Base-by-base conservation (phyloP, 2,329 filamentous ascomycete species). In the Trichoderma simmonsii region DNA sequence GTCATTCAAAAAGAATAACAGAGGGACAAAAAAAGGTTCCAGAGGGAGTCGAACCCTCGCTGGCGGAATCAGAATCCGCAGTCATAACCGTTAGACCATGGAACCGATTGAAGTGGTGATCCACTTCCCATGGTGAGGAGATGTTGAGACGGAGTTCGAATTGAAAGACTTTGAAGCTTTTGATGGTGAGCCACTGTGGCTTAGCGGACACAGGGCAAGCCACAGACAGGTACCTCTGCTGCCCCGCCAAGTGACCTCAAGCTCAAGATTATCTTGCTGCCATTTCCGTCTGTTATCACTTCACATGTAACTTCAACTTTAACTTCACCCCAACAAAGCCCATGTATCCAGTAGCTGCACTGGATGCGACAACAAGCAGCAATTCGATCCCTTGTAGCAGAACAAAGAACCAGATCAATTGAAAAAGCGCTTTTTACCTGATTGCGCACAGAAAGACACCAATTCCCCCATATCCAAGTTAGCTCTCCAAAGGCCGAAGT, bases 21-120 rank as follows among this genome's bases (percentile, higher is more conserved):
- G 14, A 15, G 26, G 0, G 1, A 14, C 15, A 24, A 48, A 59
- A 59, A 18, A 15, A 73, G 71, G 71, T 73, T 66, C 63, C 62
- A 57, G 71, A 63, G 71, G 71, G 71, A 73, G 61, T 73, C 71
- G 71, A 73, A 73, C 71, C 71, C 71, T 73, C 71, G 71, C 71
- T 73, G 71, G 68, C 71, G 71, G 71, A 73, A 73, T 73, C 71
- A 73, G 71, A 73, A 73, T 73, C 71, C 71, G 71, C 68, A 73
- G 71, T 73, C 71, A 73, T 73, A 51, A 71, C 71, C 71, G 62
- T 73, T 73, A 73, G 71, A 73, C 69, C 71, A 73, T 63, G 62
- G 57, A 68, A 73, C 68, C 71, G 15, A 6, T 60, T 61, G 36
- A 60, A 51, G n/a, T 14, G n/a, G 62, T 65, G 62, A 65, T 65